Base-by-base conservation (phyloP, 2,329 filamentous ascomycete genomes). In the Incumbomyces lentus region DNA sequence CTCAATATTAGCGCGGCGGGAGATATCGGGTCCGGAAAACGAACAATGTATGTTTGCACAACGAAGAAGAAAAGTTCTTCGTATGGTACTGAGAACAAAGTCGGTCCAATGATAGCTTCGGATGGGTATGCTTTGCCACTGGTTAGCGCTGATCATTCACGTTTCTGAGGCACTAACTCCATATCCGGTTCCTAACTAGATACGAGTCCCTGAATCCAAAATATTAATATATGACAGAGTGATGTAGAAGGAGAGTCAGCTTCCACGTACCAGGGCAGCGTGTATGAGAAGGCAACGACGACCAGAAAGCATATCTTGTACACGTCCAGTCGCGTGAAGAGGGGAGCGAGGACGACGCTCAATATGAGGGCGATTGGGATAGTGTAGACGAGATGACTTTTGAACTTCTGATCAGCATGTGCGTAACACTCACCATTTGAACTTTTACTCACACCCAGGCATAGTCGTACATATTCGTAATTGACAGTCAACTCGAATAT, bases 61-160 rank as follows among this genome's bases (percentile, higher is more conserved):
- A 84, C 64, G 60, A 87, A 87, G 70, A 87, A 87, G 64, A 86
- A 86, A 3, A 86, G 63, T 60, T 87, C 83, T 57, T 87, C 84
- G 3, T 73, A 61, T 0, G 84, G 83, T 14, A 87, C 83, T n/a
- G 68, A 67, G 55, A 76, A 76, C 13, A 85, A 59, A 1, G 70
- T 80, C 0, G 71, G 71, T 0, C 83, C 84, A 31, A 82, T 57
- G 29, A 86, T 75, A 16, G 76, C 82, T 57, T 78, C 67, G 10
- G 70, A 64, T 1, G 83, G 82, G 57, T 86, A 88, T 8, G 77
- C 54, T 56, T n/a, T n/a, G n/a, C 8, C 12, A 12, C n/a, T 6
- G 6, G 38, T 55, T 41, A 55, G 51, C 33, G 8, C 16, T 42
- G 35, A 7, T 16, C 14, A 10, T 18, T 18, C 17, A 40, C 22